Evolutionary conservation across 192 early-diverging fungal genomes (phyloP), one percentile per base, ranked within the genome.

Genomic region (Linnemannia exigua): DNA sequence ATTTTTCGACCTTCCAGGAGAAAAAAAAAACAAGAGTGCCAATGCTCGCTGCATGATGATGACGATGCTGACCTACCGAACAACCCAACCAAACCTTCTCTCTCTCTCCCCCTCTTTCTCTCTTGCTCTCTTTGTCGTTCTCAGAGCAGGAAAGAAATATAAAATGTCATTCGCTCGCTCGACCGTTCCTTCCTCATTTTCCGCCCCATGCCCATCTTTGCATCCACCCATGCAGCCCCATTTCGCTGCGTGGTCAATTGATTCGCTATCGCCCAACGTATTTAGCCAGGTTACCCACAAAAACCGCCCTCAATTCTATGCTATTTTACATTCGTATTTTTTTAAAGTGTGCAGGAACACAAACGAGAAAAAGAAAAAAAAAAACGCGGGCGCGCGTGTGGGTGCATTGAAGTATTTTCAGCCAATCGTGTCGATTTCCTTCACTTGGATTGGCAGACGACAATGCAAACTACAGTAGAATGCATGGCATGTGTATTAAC

Each of bases 21-120:
- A 44, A 3, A 44, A 3, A 44, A 9, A 44, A 3, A 44, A 9
- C 41, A 44, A 9, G 41, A 44, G 41, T 44, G 58, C 31, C 58
- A 63, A 63, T 25, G 28, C 58, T 31, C 28, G 58, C 58, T 63
- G 58, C 58, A 63, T 63, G 28, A 63, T 63, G 58, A 63, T 63
- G 58, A 1, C 28, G 58, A 28, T 63, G 58, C 58, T 63, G 58
- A 63, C 28, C 28, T 14, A 63, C 58, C 28, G 41, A 44, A 9
- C 48, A 8, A 63, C 25, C 52, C 52, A 54, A 54, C n/a, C 52
- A 25, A 54, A 25, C 52, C 17, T 54, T 54, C 52, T 54, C 52
- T 54, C 52, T 17, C 48, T 54, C n/a, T 0, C 22, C n/a, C 51
- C n/a, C n/a, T 54, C 7, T 7, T n/a, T n/a, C 22, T 6, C 22